Base-by-base conservation (phyloP, 176 grass and related monocot species). In the Aegilops sharonensis region DNA sequence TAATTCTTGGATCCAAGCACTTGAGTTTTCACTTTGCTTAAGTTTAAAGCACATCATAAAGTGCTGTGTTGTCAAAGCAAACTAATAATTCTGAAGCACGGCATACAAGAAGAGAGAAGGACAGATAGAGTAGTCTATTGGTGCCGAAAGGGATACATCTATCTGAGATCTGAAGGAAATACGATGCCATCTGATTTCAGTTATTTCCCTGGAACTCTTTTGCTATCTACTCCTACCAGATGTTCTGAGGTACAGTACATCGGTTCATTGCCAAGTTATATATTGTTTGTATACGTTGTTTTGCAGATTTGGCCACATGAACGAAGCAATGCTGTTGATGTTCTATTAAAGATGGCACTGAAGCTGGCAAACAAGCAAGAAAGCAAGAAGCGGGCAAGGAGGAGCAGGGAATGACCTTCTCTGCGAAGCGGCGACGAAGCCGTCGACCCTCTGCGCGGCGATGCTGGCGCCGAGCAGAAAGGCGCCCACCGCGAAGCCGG, bases 341-440 rank as follows among this genome's bases (percentile, higher is more conserved):
- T 25, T 25, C 25, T 25, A 25, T 25, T 25, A 31, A 56, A 56
- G 52, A 56, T 56, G 4, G 15, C 50, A 54, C 5, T 56, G 52
- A 20, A 56, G 52, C 48, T 4, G 47, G 47, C 47, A 52, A 3
- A 9, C 0, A 4, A 29, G 8, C 29, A 27, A 8, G 8, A 0
- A 39, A 6, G 57, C 8, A 36, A 9, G 0, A 23, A 43, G 30
- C 37, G 42, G 78, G 56, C 43, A 66, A 64, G 35, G 68, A 15
- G 21, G 68, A 69, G 15, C 39, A 29, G 23, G 8, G 54, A 25
- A 25, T 25, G 25, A 97, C 97, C 87, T 92, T 81, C 97, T 85
- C 32, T 98, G 97, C 24, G 90, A 90, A 63, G 94, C 59, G 64
- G 97, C 89, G 48, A 98, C 89, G 91, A 98, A 91, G 80, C 86